phyloP scores from a whole-genome alignment of 805 yeast species.

The Saccharomyces jurei region DNA sequence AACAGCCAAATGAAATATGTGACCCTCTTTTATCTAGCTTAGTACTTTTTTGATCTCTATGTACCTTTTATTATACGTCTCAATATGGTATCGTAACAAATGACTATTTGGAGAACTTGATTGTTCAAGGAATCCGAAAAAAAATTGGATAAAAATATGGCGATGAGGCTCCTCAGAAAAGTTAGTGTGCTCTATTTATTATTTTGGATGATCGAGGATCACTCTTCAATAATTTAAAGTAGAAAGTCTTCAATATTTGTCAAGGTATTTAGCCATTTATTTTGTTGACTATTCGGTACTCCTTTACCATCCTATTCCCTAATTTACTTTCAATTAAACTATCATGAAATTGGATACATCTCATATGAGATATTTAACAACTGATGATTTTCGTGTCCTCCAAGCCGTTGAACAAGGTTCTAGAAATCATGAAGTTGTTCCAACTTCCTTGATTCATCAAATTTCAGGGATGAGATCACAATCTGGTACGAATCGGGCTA shows the following conservation, averaged over 20 bases:
- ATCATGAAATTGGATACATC: slow-evolving; percentile 86
- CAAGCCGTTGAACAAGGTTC: slow-evolving; percentile 89
- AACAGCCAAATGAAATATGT: neutral
- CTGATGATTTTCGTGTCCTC: slow-evolving; percentile 84
- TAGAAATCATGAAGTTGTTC: slow-evolving; percentile 89
- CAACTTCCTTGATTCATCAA: slow-evolving; percentile 73
- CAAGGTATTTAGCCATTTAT: too few relatives aligned
- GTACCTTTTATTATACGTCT: neutral
- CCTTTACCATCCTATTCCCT: neutral
- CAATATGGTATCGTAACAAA: neutral
- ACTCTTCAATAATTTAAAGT: neutral
- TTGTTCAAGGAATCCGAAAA: neutral
- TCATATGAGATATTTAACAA: slow-evolving; percentile 86
- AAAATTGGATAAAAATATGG: neutral
- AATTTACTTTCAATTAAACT: neutral
- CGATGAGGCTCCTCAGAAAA: neutral
- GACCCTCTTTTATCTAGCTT: neutral
- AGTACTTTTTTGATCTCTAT: neutral
- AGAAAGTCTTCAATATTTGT: neutral
- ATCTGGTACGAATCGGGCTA: slow-evolving; percentile 68
- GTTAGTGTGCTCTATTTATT: neutral
- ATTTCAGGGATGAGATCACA: slow-evolving; percentile 69
- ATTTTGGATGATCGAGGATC: neutral
- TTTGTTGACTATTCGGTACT: neutral
- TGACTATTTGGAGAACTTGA: neutral